Conservation (phyloP, 2,329 filamentous ascomycete genomes). For the Pyrenophora teres region DNA sequence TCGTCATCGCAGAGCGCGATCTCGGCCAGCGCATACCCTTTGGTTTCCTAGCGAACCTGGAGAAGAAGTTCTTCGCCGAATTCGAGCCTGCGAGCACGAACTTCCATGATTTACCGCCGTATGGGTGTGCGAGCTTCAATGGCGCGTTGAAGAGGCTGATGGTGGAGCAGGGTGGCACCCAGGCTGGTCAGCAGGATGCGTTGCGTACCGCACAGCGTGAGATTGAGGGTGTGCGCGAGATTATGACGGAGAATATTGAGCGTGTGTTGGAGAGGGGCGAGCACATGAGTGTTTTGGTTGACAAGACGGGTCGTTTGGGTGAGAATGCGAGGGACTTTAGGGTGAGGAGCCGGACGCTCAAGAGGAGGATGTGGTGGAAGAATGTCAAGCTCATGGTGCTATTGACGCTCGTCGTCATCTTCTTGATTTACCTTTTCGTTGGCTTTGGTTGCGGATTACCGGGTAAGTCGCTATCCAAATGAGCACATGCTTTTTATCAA, state of each 20-base stretch:
- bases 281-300: constrained; percentile 88
- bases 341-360: constrained; percentile 80
- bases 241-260: constrained; percentile 97
- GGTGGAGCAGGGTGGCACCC: constrained; percentile 80
- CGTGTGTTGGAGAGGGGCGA: constrained; percentile 83
- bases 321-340: constrained; percentile 89
- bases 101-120: constrained; percentile 79
- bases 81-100: constrained; percentile 71
- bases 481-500: background rate
- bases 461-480: constrained; percentile 34
- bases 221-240: constrained; percentile 88
- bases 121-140: constrained; percentile 90
- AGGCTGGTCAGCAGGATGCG: constrained; percentile 73
- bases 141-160: constrained; percentile 75
- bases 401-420: constrained; percentile 71
- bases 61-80: constrained; percentile 78
- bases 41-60: constrained; percentile 87
- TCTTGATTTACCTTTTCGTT: constrained; percentile 72
- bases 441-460: constrained; percentile 75
- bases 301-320: constrained; percentile 93
- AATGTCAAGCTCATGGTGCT: constrained; percentile 93
- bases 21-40: constrained; percentile 90
- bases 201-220: constrained; percentile 82
- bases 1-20: constrained; percentile 81
- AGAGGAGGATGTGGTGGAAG: constrained; percentile 99